Conservation (phyloP, 2,329 filamentous ascomycete genomes). For the Exophiala viscosa region DNA sequence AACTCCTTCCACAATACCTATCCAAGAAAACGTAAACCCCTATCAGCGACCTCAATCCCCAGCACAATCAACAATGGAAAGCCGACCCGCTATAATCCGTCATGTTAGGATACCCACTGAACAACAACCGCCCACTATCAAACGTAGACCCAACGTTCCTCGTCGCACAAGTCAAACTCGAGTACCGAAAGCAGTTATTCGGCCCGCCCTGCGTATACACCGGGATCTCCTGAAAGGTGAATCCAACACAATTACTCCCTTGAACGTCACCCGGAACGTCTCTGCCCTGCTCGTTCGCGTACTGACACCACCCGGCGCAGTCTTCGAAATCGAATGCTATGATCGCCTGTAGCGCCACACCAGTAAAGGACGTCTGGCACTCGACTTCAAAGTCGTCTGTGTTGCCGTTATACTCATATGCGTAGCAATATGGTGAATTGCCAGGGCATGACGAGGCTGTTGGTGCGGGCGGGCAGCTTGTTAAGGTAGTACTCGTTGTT, state of each 20-base stretch:
- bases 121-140: slow-evolving; percentile 16
- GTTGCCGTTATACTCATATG: slow-evolving; percentile 14
- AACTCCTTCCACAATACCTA: no score
- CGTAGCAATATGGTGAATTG: slow-evolving; percentile 16
- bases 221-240: slow-evolving; percentile 11
- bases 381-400: slow-evolving; percentile 19
- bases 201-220: slow-evolving; percentile 6
- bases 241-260: slow-evolving; percentile 14
- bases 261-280: no score
- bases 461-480: slow-evolving; percentile 11
- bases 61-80: neutral
- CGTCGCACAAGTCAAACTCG: slow-evolving; percentile 11
- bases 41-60: no score
- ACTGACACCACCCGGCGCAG: slow-evolving; percentile 20
- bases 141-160: slow-evolving; percentile 13
- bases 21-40: no score
- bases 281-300: slow-evolving; percentile 4
- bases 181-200: slow-evolving; percentile 20
- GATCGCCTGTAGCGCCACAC: slow-evolving; percentile 2
- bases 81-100: slow-evolving; percentile 10
- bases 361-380: slow-evolving; percentile 16
- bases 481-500: slow-evolving; percentile 2
- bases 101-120: slow-evolving; percentile 15
- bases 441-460: slow-evolving; percentile 9
- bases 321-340: slow-evolving; percentile 15